These are phyloP conservation scores for Bonia amplexicaulis DNA, from an alignment of 176 grass and related monocot genomes.

Conservation along the genomic window DNA sequence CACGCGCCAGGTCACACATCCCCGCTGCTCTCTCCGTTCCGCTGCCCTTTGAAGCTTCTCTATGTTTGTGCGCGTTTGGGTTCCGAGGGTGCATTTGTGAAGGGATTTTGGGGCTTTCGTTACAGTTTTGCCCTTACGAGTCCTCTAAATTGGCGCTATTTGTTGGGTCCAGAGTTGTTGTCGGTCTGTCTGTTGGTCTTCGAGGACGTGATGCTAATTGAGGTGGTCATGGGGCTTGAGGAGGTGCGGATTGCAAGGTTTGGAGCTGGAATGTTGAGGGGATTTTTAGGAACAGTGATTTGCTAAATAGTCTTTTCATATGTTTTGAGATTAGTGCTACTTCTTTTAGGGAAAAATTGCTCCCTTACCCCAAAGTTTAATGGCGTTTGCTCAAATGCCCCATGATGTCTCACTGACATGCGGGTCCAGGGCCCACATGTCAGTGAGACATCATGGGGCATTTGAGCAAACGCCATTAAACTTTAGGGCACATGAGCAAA, in stretches of 20 bases:
- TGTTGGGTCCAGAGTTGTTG: neutral
- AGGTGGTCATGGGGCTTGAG: neutral
- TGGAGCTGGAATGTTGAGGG: conserved; percentile 4
- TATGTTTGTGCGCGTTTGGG: neutral
- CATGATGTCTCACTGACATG: no score
- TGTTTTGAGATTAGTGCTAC: no score
- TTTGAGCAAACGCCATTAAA: no score
- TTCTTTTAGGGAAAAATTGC: no score
- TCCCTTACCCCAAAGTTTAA: no score
- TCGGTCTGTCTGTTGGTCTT: neutral
- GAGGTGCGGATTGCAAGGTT: neutral
- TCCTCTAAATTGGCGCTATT: neutral
- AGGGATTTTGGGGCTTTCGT: neutral
- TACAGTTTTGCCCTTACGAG: neutral
- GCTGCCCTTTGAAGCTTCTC: neutral
- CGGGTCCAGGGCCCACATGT: no score
- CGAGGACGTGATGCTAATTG: neutral
- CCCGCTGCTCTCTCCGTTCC: neutral
- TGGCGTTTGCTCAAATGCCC: no score
- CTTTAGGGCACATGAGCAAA: no score
- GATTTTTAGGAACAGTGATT: neutral
- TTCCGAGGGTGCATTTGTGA: neutral
- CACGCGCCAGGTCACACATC: conserved; percentile 68
- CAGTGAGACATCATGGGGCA: no score
- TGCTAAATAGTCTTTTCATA: no score